Conservation (phyloP, 495 filamentous ascomycete species). For the Daldinia childiae region DNA sequence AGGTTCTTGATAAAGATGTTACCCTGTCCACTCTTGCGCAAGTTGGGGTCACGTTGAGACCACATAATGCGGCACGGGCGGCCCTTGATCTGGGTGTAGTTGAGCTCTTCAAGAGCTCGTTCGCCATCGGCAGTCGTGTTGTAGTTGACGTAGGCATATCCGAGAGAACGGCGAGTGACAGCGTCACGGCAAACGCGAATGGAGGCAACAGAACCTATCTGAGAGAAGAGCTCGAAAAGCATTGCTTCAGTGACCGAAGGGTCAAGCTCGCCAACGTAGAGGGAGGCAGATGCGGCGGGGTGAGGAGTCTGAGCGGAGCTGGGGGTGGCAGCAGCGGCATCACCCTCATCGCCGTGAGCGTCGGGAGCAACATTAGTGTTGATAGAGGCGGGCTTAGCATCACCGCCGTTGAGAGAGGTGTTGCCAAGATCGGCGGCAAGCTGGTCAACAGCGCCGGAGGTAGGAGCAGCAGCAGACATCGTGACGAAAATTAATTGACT, state of each 20-base stretch:
- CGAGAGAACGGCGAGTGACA: conserved; percentile 97
- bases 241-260: conserved; percentile 98
- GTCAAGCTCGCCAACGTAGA: conserved; percentile 99
- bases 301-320: conserved; percentile 74
- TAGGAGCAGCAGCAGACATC: conserved; percentile 71
- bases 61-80: conserved; percentile 99
- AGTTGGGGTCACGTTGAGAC: conserved; percentile 98
- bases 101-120: conserved; percentile 97
- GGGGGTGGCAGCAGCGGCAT: conserved; percentile 71
- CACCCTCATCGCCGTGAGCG: conserved; percentile 61
- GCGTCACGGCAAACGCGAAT: conserved; percentile 99
- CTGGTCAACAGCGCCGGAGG: conserved; percentile 74
- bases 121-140: conserved; percentile 96
- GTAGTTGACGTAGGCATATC: conserved; percentile 99
- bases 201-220: conserved; percentile 97
- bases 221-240: conserved; percentile 99
- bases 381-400: conserved; percentile 67
- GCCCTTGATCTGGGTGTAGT: conserved; percentile 99
- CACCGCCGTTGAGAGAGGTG: conserved; percentile 68
- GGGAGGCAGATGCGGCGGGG: conserved; percentile 90
- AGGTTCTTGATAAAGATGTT: conserved; percentile 99
- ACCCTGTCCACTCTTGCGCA: conserved; percentile 99
- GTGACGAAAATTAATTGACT: conserved; percentile 45
- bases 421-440: conserved; percentile 70
- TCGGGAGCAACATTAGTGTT: conserved; percentile 71